Evolutionary conservation across 768 basidiomycete species (phyloP).

Genomic region (Tylopilus sp.): DNA sequence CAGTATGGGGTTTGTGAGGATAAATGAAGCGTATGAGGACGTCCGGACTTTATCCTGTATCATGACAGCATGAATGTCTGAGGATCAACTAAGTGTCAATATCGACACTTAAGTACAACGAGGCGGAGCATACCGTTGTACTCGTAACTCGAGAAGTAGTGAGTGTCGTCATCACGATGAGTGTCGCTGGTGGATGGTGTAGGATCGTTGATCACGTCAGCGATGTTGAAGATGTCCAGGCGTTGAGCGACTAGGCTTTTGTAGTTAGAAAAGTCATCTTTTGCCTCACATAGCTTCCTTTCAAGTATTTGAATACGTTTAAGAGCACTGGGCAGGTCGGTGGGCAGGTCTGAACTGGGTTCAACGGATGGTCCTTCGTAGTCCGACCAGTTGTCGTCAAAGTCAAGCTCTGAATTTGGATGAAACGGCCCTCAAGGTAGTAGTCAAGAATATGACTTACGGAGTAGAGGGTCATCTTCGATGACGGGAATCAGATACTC

Average conservation of each 20-base stretch:
- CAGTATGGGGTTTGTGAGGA: constrained; percentile 73
- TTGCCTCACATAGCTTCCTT: constrained; percentile 55
- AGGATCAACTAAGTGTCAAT: not conserved
- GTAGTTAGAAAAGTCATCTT: constrained; percentile 62
- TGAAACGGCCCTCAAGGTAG: not conserved
- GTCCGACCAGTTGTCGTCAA: constrained; percentile 74
- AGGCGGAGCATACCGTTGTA: constrained; percentile 61
- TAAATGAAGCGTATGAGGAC: constrained; percentile 88
- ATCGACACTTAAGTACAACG: not conserved
- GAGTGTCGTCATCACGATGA: constrained; percentile 79
- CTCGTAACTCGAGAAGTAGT: constrained; percentile 90
- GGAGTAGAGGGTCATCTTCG: constrained; percentile 85
- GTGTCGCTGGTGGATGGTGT: constrained; percentile 20
- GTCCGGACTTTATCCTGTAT: constrained; percentile 94
- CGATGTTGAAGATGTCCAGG: constrained; percentile 44
- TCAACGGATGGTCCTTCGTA: constrained; percentile 20
- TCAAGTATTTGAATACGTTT: constrained; percentile 58
- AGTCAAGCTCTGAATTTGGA: constrained; percentile 49
- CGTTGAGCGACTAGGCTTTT: constrained; percentile 52
- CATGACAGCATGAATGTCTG: constrained; percentile 96
- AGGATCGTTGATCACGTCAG: constrained; percentile 41
- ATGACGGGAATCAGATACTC: constrained; percentile 78
- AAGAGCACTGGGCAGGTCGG: constrained; percentile 32
- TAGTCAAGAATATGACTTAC: constrained; percentile 44
- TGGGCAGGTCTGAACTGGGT: constrained; percentile 14